Evolutionary conservation across 306 rosid genomes (phyloP).

Genomic region (Cucumis cinereus): DNA sequence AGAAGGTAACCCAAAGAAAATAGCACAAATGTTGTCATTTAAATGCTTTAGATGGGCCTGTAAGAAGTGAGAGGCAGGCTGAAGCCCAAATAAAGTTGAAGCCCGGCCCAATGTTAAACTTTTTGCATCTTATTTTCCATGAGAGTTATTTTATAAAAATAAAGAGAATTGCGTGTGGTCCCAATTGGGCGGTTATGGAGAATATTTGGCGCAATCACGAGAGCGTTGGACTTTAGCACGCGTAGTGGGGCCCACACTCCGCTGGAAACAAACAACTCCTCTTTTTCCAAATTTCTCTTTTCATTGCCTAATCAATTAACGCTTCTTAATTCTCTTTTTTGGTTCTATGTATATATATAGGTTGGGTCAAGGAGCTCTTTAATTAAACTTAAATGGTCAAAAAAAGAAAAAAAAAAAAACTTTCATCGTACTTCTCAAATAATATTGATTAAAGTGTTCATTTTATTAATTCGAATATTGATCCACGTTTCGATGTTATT

Average conservation of each 20-base stretch:
- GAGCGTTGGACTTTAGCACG: background rate
- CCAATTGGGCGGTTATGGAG: background rate
- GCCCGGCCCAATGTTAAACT: background rate
- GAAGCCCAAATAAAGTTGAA: background rate
- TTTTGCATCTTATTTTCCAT: background rate
- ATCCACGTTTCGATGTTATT: too few relatives aligned
- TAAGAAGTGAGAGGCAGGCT: background rate
- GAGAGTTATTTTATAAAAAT: background rate
- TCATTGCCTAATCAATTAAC: background rate
- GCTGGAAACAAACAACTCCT: background rate
- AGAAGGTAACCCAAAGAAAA: too few relatives aligned
- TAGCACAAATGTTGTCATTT: too few relatives aligned
- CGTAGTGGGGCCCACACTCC: background rate
- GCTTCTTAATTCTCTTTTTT: background rate
- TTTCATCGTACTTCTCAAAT: too few relatives aligned
- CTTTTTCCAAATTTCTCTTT: too few relatives aligned
- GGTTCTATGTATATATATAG: too few relatives aligned
- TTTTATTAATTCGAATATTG: too few relatives aligned
- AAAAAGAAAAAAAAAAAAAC: too few relatives aligned
- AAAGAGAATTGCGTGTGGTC: background rate
- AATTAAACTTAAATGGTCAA: too few relatives aligned
- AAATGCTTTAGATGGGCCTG: background rate
- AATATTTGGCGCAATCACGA: conserved; percentile 1
- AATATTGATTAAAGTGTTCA: too few relatives aligned
- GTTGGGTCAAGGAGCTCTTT: too few relatives aligned